phyloP scores from a whole-genome alignment of 345 rosid genomes.

The Brassica incana region DNA sequence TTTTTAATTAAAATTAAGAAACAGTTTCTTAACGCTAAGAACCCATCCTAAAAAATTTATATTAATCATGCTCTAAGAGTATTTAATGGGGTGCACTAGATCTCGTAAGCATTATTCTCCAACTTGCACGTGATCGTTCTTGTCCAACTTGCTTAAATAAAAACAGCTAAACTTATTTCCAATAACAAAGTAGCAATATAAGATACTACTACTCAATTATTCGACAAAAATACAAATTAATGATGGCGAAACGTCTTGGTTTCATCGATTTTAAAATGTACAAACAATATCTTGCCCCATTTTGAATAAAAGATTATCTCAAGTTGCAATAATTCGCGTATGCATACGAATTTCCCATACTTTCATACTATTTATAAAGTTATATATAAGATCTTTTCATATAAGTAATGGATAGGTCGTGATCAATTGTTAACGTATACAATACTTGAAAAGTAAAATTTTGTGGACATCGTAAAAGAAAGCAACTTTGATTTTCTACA shows the following conservation, averaged over 20 bases:
- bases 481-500: constrained; percentile 29
- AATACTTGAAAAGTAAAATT: neutral
- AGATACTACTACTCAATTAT: constrained; percentile 24
- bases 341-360: constrained; percentile 3
- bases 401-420: constrained; percentile 22
- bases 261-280: constrained; percentile 24
- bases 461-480: constrained; percentile 25
- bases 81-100: constrained; percentile 3
- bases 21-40: no score
- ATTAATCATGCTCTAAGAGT: neutral
- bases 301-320: constrained; percentile 1
- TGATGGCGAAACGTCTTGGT: constrained; percentile 34
- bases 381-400: neutral
- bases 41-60: no score
- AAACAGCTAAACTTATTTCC: neutral
- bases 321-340: neutral
- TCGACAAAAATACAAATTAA: constrained; percentile 31
- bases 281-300: neutral
- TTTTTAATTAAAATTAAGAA: no score
- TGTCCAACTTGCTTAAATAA: constrained; percentile 27
- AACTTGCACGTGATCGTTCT: constrained; percentile 24
- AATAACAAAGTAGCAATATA: constrained; percentile 24
- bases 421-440: constrained; percentile 19
- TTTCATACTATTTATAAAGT: neutral
- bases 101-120: neutral